A percentile compares a stretch with the other conserved stretches of the same genome.
Conservation (phyloP, 805 yeast genomes). For the Candida khao-thaluensis region DNA sequence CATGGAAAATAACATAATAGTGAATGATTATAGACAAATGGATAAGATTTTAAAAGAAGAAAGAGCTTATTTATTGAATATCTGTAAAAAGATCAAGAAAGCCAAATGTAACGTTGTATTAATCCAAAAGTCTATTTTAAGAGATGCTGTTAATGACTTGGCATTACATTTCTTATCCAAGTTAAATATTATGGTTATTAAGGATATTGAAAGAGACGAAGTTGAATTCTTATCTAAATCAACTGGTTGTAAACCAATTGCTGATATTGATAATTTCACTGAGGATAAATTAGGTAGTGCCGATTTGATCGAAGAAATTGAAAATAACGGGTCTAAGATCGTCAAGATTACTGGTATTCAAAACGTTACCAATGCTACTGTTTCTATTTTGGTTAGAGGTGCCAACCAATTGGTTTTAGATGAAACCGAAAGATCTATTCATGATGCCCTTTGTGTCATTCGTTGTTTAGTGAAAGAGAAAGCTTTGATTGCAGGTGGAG, state of each 20-base stretch:
- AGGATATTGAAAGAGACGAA: constrained; percentile 95
- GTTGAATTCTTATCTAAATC: constrained; percentile 84
- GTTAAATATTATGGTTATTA: constrained; percentile 88
- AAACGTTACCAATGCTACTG: constrained; percentile 43
- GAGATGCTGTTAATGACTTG: constrained; percentile 93
- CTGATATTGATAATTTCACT: constrained; percentile 89
- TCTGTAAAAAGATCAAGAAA: constrained; percentile 94
- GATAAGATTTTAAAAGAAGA: constrained; percentile 97
- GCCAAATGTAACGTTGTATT: constrained; percentile 91
- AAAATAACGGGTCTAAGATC: constrained; percentile 84
- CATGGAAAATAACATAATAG: constrained; percentile 96
- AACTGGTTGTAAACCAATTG: constrained; percentile 92
- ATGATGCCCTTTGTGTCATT: constrained; percentile 94
- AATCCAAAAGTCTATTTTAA: constrained; percentile 87
- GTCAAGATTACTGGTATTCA: constrained; percentile 80
- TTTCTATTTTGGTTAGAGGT: constrained; percentile 90
- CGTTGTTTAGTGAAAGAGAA: constrained; percentile 84
- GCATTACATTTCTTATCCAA: constrained; percentile 93
- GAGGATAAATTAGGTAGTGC: constrained; percentile 93
- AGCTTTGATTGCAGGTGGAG: constrained; percentile 96
- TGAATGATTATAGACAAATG: constrained; percentile 98
- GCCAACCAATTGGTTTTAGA: constrained; percentile 88
- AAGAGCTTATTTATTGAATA: constrained; percentile 89
- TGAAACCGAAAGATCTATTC: constrained; percentile 95
- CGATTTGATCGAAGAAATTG: constrained; percentile 88